phyloP scores from a whole-genome alignment of 257 asterid genomes.

The Fraxinus pennsylvanica region DNA sequence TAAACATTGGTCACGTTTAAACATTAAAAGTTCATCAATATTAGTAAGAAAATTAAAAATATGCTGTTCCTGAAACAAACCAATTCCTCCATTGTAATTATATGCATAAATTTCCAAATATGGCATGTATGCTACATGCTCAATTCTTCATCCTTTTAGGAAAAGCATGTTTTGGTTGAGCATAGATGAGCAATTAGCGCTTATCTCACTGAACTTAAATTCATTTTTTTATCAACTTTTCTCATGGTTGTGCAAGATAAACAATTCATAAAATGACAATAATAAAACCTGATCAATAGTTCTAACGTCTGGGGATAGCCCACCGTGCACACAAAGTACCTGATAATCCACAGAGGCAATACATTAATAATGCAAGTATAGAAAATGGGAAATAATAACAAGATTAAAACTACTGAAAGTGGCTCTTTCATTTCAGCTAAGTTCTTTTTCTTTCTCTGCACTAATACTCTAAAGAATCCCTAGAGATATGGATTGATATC shows the following conservation, averaged over 20 bases:
- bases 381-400: slow-evolving; percentile 6
- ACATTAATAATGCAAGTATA: slow-evolving; percentile 18
- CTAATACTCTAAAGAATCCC: neutral
- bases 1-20: neutral
- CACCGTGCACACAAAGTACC: slow-evolving; percentile 99
- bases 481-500: neutral
- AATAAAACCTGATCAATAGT: slow-evolving; percentile 84
- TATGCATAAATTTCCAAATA: neutral
- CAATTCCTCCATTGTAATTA: slow-evolving; percentile 9
- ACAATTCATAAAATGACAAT: slow-evolving; percentile 1
- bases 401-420: neutral
- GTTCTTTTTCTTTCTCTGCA: slow-evolving; percentile 9
- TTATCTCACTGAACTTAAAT: neutral
- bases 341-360: slow-evolving; percentile 35
- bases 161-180: neutral
- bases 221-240: slow-evolving; percentile 6
- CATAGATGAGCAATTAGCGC: neutral
- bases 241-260: neutral
- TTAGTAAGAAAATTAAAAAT: neutral
- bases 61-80: slow-evolving; percentile 3
- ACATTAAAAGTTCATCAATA: neutral
- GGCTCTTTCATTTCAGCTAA: neutral
- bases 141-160: slow-evolving; percentile 9
- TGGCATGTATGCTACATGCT: slow-evolving; percentile 3
- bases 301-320: slow-evolving; percentile 96